A percentile compares a stretch with the other conserved stretches of the same genome.
These are phyloP conservation scores for Salvia sclarea DNA, from an alignment of 305 asterid species.

Conservation along the genomic window DNA sequence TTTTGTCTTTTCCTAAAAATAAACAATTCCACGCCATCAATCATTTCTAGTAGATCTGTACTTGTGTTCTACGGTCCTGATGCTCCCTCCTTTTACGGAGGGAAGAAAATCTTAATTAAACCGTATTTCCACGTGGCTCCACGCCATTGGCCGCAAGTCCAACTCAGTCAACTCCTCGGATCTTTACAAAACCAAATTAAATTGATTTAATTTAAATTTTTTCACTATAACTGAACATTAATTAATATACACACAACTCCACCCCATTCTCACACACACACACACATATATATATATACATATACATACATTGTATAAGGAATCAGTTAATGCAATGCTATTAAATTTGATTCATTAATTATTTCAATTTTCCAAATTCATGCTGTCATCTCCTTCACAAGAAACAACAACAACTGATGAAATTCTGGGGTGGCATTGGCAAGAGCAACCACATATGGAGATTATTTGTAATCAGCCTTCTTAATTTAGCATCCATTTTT, in stretches of 20 bases:
- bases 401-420: conserved; percentile 26
- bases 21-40: neutral
- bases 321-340: neutral
- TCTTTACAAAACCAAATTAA: conserved; percentile 32
- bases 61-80: neutral
- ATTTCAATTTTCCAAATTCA: conserved; percentile 26
- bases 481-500: neutral
- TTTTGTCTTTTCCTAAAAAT: too few species aligned
- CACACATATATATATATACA: conserved; percentile 11
- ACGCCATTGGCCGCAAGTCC: conserved; percentile 19
- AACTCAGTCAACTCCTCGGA: conserved; percentile 56
- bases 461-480: conserved; percentile 25
- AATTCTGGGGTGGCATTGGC: conserved; percentile 40
- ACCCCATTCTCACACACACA: conserved; percentile 28
- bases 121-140: conserved; percentile 35
- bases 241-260: conserved; percentile 22
- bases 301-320: neutral
- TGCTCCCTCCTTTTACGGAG: conserved; percentile 3
- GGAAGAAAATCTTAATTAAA: neutral
- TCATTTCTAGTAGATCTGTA: neutral
- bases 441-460: conserved; percentile 26
- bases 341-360: conserved; percentile 25
- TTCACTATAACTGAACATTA: conserved; percentile 29
- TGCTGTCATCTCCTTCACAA: conserved; percentile 31
- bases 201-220: neutral